These are phyloP conservation scores for Acanthamoeba sp. DNA, from an alignment of 208 protist species.

Conservation along the genomic window DNA sequence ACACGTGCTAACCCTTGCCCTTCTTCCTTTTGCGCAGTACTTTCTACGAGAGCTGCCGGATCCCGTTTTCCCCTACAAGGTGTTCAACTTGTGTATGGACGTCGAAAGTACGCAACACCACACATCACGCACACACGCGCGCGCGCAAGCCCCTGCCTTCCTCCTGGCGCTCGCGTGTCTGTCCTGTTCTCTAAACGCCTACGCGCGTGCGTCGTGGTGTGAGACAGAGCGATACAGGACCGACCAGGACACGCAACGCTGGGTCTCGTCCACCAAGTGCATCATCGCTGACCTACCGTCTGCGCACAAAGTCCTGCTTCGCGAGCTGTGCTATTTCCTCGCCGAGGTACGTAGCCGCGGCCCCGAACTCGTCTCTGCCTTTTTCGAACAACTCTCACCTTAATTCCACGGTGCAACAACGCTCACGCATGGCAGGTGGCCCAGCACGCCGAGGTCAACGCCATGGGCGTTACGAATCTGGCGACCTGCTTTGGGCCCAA, in stretches of 20 bases:
- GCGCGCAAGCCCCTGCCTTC: background rate
- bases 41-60: conserved; percentile 41
- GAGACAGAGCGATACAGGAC: background rate
- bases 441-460: conserved; percentile 38
- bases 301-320: background rate
- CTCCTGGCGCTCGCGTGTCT: background rate
- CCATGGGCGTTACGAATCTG: conserved; percentile 22
- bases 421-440: background rate
- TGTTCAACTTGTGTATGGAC: conserved; percentile 52
- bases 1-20: too few species aligned
- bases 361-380: too few species aligned
- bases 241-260: conserved; percentile 13
- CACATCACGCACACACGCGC: too few species aligned
- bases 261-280: conserved; percentile 1
- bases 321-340: conserved; percentile 2
- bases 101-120: conserved; percentile 56
- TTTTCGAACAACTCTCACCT: too few species aligned
- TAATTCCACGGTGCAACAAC: background rate
- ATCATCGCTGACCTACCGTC: background rate
- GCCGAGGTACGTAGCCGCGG: background rate
- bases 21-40: background rate
- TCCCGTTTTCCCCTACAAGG: background rate
- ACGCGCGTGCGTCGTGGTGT: background rate
- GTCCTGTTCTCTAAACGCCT: background rate
- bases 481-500: conserved; percentile 44